phyloP scores from a whole-genome alignment of 768 basidiomycete genomes.

The Pleurotus ostreatus region DNA sequence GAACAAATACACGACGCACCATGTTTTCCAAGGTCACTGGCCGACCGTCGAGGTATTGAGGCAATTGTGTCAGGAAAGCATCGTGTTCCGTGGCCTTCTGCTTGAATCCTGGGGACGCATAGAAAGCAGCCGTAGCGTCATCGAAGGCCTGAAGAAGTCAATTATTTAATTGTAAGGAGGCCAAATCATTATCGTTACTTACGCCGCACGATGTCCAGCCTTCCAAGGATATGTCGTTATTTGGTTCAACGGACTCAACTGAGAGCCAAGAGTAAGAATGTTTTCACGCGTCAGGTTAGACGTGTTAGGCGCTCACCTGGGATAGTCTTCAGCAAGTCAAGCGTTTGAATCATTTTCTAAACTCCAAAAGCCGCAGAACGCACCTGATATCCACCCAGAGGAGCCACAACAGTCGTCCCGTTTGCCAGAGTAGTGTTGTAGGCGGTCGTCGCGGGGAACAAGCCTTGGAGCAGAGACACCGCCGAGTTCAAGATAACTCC shows the following conservation, averaged over 20 bases:
- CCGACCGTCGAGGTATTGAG: slow-evolving; percentile 51
- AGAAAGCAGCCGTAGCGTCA: slow-evolving; percentile 45
- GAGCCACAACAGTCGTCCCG: slow-evolving; percentile 52
- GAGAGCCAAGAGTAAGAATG: background rate
- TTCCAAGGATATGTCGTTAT: slow-evolving; percentile 60
- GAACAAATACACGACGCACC: slow-evolving; percentile 29
- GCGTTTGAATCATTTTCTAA: too few species aligned
- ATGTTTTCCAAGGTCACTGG: slow-evolving; percentile 52
- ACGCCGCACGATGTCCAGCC: slow-evolving; percentile 63
- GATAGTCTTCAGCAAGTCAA: background rate
- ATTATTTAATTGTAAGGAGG: background rate
- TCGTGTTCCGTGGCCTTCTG: slow-evolving; percentile 39
- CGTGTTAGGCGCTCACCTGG: background rate
- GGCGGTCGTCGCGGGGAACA: slow-evolving; percentile 48
- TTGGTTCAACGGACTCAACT: slow-evolving; percentile 64
- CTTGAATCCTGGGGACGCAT: slow-evolving; percentile 48
- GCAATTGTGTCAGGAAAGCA: slow-evolving; percentile 44
- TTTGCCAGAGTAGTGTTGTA: slow-evolving; percentile 62
- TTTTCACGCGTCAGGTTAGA: too few species aligned
- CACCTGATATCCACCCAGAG: slow-evolving; percentile 63
- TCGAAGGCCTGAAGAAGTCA: slow-evolving; percentile 38
- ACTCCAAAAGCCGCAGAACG: background rate
- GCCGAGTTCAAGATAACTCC: slow-evolving; percentile 67
- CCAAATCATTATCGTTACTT: slow-evolving; percentile 12
- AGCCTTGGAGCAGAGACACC: slow-evolving; percentile 62